A percentile compares a stretch with the other conserved stretches of the same genome.
Evolutionary conservation across 768 basidiomycete genomes (phyloP).

Genomic region (Daedaleopsis nitida): DNA sequence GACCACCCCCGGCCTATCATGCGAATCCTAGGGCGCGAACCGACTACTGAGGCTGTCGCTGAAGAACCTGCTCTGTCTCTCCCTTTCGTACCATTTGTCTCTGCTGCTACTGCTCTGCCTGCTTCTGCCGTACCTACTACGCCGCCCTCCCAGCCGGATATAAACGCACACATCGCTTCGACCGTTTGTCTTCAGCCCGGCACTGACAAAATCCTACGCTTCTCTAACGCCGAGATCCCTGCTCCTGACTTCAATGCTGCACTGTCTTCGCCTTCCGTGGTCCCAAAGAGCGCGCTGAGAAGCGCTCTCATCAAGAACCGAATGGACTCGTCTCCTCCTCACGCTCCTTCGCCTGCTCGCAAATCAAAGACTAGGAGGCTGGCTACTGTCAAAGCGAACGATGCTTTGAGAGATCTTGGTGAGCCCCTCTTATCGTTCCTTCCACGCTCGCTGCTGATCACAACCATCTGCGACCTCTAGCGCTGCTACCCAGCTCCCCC

Average conservation of each 20-base stretch:
- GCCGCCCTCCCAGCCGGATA: background rate
- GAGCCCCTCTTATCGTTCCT: background rate
- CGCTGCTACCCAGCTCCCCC: constrained; percentile 14
- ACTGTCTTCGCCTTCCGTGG: constrained; percentile 9
- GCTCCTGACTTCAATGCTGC: constrained; percentile 17
- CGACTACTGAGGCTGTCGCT: background rate
- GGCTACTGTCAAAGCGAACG: background rate
- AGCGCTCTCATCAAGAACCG: constrained; percentile 4
- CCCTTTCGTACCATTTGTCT: background rate
- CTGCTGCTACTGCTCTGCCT: background rate
- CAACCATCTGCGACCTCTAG: no score
- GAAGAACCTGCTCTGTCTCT: background rate
- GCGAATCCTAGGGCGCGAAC: background rate
- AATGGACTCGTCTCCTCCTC: background rate
- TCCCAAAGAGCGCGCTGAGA: constrained; percentile 10
- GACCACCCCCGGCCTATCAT: background rate
- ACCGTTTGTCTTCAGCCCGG: background rate
- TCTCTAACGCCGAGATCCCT: constrained; percentile 15
- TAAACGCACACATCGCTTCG: background rate
- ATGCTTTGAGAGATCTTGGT: constrained; percentile 8
- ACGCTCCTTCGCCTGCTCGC: background rate
- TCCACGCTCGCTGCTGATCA: background rate
- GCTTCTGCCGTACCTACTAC: background rate
- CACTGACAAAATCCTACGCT: constrained; percentile 10
- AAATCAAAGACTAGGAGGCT: background rate